phyloP scores from a whole-genome alignment of 2,329 filamentous ascomycete genomes.

The Hymenoscyphus fraxineus region DNA sequence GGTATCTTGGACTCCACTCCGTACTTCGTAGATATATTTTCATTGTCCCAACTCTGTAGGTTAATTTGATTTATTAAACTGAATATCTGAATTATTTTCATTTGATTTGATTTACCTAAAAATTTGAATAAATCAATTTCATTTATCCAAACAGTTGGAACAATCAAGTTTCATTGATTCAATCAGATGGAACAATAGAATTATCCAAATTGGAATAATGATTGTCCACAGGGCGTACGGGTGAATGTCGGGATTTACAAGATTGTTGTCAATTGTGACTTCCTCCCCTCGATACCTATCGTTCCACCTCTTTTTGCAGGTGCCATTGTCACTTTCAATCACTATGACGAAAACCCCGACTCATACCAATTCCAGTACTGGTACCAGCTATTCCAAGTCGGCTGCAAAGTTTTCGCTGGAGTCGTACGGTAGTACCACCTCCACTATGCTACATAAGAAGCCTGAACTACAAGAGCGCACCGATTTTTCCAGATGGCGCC shows the following conservation, averaged over 20 bases:
- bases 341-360: background rate
- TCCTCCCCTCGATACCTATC: background rate
- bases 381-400: slow-evolving; percentile 9
- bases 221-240: background rate
- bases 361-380: background rate
- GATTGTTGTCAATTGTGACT: background rate
- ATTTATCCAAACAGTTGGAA: too few relatives aligned
- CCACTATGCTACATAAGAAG: slow-evolving; percentile 36
- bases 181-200: too few relatives aligned
- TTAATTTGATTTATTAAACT: too few relatives aligned
- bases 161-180: too few relatives aligned
- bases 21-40: too few relatives aligned
- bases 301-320: background rate
- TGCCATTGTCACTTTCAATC: background rate
- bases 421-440: slow-evolving; percentile 6
- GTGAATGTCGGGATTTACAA: background rate
- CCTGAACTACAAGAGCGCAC: slow-evolving; percentile 57
- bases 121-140: too few relatives aligned
- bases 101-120: too few relatives aligned
- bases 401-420: slow-evolving; percentile 26
- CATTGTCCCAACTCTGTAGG: too few relatives aligned
- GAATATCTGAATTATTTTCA: too few relatives aligned
- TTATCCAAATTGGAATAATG: too few relatives aligned
- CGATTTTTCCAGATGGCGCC: slow-evolving; percentile 78
- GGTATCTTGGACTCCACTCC: background rate